Percentiles rank a stretch among this genome's conserved stretches.
phyloP scores from a whole-genome alignment of 768 basidiomycete genomes.

The Scleroderma citrinum region DNA sequence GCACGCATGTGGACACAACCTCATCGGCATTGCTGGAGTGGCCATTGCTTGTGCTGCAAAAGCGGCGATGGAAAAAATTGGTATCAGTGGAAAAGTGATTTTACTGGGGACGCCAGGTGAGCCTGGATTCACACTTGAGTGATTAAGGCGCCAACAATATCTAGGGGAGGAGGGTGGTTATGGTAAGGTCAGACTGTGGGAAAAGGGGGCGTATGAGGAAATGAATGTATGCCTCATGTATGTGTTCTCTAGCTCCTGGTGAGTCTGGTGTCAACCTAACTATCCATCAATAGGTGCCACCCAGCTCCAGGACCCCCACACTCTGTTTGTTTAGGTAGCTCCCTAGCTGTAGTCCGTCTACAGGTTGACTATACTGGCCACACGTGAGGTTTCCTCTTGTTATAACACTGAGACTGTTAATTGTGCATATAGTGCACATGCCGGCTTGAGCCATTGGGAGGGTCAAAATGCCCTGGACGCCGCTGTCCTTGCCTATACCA shows the following conservation, averaged over 20 bases:
- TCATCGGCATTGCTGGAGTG: conserved; percentile 73
- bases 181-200: conserved; percentile 66
- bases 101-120: conserved; percentile 76
- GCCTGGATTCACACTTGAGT: neutral
- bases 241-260: conserved; percentile 7
- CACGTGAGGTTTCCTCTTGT: conserved; percentile 40
- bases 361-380: conserved; percentile 66
- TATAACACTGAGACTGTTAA: neutral
- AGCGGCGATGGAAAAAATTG: conserved; percentile 51
- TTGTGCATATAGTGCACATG: conserved; percentile 55
- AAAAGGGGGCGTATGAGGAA: conserved; percentile 65
- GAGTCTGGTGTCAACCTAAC: neutral
- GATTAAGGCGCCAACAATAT: neutral
- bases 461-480: conserved; percentile 82
- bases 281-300: conserved; percentile 53
- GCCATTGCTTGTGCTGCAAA: conserved; percentile 68
- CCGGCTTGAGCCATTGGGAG: conserved; percentile 78
- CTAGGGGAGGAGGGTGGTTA: conserved; percentile 74
- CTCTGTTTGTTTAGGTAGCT: conserved; percentile 59
- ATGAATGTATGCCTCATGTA: conserved; percentile 79
- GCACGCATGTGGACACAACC: conserved; percentile 78
- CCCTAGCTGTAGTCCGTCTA: conserved; percentile 56
- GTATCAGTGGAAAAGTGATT: conserved; percentile 63
- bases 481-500: conserved; percentile 79
- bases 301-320: conserved; percentile 72